Conservation (phyloP, 352 stramenopile species). For the Phytophthora litchii region DNA sequence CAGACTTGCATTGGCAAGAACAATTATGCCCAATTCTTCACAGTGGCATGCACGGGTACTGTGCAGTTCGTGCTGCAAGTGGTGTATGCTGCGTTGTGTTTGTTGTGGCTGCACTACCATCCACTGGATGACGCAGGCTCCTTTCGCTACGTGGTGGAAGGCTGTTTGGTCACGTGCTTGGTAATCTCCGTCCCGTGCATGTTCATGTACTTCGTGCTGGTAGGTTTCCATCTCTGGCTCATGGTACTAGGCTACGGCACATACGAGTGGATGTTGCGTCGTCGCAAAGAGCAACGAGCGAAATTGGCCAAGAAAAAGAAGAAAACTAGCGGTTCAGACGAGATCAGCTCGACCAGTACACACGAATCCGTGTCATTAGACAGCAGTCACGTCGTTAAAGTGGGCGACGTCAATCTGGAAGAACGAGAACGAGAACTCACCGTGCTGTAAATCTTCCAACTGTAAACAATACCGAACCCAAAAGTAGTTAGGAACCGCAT, state of each 20-base stretch:
- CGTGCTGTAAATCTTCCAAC: conserved; percentile 19
- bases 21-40: conserved; percentile 91
- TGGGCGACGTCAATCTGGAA: conserved; percentile 21
- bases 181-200: conserved; percentile 79
- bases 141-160: conserved; percentile 44
- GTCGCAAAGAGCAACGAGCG: conserved; percentile 66
- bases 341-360: conserved; percentile 25
- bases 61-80: conserved; percentile 76
- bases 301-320: conserved; percentile 55
- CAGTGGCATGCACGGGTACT: conserved; percentile 67
- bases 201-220: conserved; percentile 86
- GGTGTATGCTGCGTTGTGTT: conserved; percentile 49
- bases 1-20: conserved; percentile 83
- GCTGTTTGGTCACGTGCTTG: conserved; percentile 53
- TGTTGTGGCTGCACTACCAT: conserved; percentile 59
- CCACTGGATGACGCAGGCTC: conserved; percentile 30
- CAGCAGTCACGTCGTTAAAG: conserved; percentile 20
- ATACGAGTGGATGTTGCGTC: conserved; percentile 89
- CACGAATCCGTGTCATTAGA: conserved; percentile 38
- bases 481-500: conserved; percentile 13
- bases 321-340: conserved; percentile 12
- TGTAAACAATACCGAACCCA: conserved; percentile 23
- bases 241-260: conserved; percentile 82
- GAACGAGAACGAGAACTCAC: conserved; percentile 36
- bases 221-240: conserved; percentile 85